These are phyloP conservation scores for Penicillium sp. DNA, from an alignment of 2,329 filamentous ascomycete genomes.

Conservation along the genomic window DNA sequence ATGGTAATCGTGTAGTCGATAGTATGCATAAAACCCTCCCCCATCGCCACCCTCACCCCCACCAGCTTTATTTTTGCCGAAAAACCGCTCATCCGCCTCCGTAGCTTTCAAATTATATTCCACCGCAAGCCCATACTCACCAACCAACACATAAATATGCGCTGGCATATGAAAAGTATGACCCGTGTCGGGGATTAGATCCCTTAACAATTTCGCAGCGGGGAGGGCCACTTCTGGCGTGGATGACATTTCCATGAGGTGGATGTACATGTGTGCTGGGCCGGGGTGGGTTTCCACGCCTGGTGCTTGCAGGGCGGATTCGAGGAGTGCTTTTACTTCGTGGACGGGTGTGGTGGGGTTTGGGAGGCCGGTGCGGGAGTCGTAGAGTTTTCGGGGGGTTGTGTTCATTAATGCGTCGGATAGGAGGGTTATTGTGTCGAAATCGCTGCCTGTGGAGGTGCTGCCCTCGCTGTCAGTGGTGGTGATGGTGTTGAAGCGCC, in stretches of 20 bases:
- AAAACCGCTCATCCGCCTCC: conserved; percentile 68
- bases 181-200: conserved; percentile 68
- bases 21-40: conserved; percentile 81
- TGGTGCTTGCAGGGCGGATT: conserved; percentile 57
- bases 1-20: conserved; percentile 74
- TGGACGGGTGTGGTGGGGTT: conserved; percentile 55
- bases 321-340: conserved; percentile 62
- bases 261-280: conserved; percentile 73
- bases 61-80: too few species aligned
- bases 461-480: too few species aligned
- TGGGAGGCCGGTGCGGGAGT: conserved; percentile 52
- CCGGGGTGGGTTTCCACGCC: conserved; percentile 65
- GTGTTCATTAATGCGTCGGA: conserved; percentile 68
- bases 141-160: conserved; percentile 73
- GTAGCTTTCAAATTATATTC: conserved; percentile 69
- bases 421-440: conserved; percentile 66
- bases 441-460: too few species aligned
- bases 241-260: conserved; percentile 75
- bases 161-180: conserved; percentile 77
- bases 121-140: conserved; percentile 71
- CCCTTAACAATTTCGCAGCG: conserved; percentile 64
- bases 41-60: too few species aligned
- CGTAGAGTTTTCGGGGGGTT: conserved; percentile 66
- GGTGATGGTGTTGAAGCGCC: too few species aligned
- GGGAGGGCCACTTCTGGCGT: conserved; percentile 65